Evolutionary conservation across 805 yeast genomes (phyloP), one percentile per base, ranked within the genome.

Genomic region (Myxozyma neglecta): DNA sequence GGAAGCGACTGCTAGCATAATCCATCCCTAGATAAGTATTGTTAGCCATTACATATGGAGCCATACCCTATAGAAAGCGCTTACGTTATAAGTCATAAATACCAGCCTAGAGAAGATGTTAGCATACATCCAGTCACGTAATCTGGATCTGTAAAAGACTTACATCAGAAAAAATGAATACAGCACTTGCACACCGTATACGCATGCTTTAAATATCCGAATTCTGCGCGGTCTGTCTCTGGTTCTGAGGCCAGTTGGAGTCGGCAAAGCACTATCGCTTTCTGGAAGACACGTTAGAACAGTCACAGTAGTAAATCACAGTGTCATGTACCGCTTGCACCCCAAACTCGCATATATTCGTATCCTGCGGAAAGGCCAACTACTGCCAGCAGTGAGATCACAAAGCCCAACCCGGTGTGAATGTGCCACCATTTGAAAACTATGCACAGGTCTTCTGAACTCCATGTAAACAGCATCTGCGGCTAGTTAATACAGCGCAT

Each of bases 361-460:
- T 87, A 89, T 1, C 84, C 81, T 48, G 83, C 78, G 1, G 85
- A 78, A 6, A 87, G 59, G 0, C 73, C 63, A 0, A 77, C 77
- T 29, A 89, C 77, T 0, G 80, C 79, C 0, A 81, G 10, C 44
- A 88, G 70, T 1, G 90, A 80, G 6, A 83, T 59, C 1, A 86
- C 7, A 52, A 89, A 80, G 6, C 84, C 85, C 1, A 73, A 47
- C 6, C 75, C 70, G 0, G 85, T 81, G 52, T 77, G 77, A 57
- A 89, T 81, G 68, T 87, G 93, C 96, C 96, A 89, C 89, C 92
- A 86, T 59, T 77, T 75, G 72, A 87, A 87, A 9, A 89, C 81
- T 9, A 89, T 83, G 71, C 96, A 89, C 6, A 88, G 79, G 71
- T 89, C 82, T 55, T 81, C 76, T 75, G 88, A 86, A 64, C 85